Evolutionary conservation across 306 rosid species (phyloP).

Genomic region (Trichosanthes truncata): DNA sequence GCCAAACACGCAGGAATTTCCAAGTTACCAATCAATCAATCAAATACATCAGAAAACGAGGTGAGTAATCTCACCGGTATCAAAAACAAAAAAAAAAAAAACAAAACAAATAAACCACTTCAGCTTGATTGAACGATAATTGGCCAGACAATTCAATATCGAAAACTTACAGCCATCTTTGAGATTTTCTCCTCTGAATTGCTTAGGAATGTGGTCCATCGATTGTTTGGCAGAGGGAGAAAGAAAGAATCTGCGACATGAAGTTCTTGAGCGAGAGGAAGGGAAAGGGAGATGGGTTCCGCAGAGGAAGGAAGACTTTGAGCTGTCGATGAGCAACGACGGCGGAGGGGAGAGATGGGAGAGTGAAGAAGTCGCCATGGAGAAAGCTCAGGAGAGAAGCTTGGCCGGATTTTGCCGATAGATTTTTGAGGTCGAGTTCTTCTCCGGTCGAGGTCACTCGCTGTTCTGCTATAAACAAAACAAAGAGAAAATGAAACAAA

Average conservation of each 20-base stretch:
- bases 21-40: not conserved
- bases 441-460: not conserved
- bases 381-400: not conserved
- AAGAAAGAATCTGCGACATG: conserved; percentile 26
- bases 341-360: conserved; percentile 29
- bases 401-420: not conserved
- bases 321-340: conserved; percentile 15
- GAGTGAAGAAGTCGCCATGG: conserved; percentile 57
- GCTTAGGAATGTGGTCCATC: conserved; percentile 59
- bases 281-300: conserved; percentile 35
- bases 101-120: not conserved
- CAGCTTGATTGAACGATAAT: not conserved
- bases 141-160: not conserved
- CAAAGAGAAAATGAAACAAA: not conserved
- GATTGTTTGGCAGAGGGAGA: conserved; percentile 36
- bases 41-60: not conserved
- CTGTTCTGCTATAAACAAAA: not conserved
- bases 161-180: conserved; percentile 71
- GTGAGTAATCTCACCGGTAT: too few species aligned
- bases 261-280: conserved; percentile 4
- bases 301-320: conserved; percentile 33
- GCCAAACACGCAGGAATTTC: not conserved
- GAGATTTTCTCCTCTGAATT: conserved; percentile 76
- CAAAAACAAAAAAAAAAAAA: too few species aligned
- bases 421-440: not conserved